Percentiles rank a stretch among this genome's conserved stretches.
Conservation (phyloP, 73 alveolate species). For the Paramecium bursaria region DNA sequence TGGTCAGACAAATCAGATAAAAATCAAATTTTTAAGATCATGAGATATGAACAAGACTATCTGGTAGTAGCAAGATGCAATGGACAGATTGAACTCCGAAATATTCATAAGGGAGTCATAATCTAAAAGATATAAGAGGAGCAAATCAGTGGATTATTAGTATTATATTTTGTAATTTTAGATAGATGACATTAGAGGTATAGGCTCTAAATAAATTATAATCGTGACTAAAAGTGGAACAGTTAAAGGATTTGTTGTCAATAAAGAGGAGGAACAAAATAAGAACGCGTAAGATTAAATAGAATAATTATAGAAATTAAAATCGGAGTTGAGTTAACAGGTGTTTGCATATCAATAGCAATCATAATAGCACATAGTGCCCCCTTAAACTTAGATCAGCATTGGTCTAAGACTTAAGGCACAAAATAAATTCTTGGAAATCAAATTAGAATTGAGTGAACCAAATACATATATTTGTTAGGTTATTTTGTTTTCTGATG, state of each 20-base stretch:
- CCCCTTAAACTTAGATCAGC: too few species aligned
- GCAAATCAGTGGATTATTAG: not conserved
- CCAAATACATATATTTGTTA: slow-evolving; percentile 12
- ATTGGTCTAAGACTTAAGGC: too few species aligned
- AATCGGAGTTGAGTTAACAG: slow-evolving; percentile 12
- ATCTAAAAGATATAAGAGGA: slow-evolving; percentile 43
- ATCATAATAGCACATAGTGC: too few species aligned
- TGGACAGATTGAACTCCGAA: slow-evolving; percentile 61
- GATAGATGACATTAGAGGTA: slow-evolving; percentile 40
- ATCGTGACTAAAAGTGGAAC: not conserved
- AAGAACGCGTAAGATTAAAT: not conserved
- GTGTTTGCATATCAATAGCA: not conserved
- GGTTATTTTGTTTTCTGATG: slow-evolving; percentile 53
- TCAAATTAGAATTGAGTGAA: too few species aligned
- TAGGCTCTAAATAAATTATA: not conserved
- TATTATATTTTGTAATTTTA: too few species aligned
- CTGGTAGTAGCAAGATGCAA: slow-evolving; percentile 61
- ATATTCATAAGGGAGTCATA: slow-evolving; percentile 15
- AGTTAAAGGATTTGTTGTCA: slow-evolving; percentile 19
- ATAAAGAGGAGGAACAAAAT: slow-evolving; percentile 10
- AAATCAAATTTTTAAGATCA: slow-evolving; percentile 13
- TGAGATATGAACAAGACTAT: slow-evolving; percentile 12
- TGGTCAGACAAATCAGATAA: slow-evolving; percentile 40
- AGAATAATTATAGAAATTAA: not conserved
- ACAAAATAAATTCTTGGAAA: too few species aligned